phyloP scores from a whole-genome alignment of 495 filamentous ascomycete species.

The Saxophila tyrrhenica region DNA sequence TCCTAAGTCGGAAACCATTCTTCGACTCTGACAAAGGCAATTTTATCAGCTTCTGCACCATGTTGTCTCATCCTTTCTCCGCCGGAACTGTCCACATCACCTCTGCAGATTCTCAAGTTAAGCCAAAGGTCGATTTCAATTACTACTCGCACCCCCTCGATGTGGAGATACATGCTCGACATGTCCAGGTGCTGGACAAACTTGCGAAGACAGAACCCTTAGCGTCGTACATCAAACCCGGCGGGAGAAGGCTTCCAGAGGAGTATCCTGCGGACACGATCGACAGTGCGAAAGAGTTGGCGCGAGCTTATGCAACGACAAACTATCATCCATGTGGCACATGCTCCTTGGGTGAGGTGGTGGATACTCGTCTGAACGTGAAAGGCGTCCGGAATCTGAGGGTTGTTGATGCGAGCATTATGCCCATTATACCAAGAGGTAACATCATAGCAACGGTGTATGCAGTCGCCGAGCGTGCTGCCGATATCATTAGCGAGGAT shows the following conservation, averaged over 20 bases:
- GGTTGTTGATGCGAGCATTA: slow-evolving; percentile 44
- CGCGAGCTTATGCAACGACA: neutral
- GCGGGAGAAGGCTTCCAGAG: neutral
- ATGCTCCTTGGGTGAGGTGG: slow-evolving; percentile 41
- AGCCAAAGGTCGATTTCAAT: slow-evolving; percentile 9
- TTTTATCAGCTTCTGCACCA: neutral
- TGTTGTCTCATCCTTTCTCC: slow-evolving; percentile 18
- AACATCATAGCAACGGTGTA: slow-evolving; percentile 46
- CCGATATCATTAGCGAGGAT: slow-evolving; percentile 13
- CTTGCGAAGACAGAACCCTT: slow-evolving; percentile 9
- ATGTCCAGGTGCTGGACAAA: slow-evolving; percentile 7
- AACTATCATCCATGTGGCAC: slow-evolving; percentile 35
- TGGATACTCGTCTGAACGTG: slow-evolving; percentile 36
- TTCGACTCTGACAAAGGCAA: neutral
- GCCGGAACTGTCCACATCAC: slow-evolving; percentile 15
- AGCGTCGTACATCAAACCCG: slow-evolving; percentile 5
- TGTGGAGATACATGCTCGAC: slow-evolving; percentile 8
- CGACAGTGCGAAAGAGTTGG: slow-evolving; percentile 1
- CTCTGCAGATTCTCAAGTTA: neutral
- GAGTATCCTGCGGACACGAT: neutral
- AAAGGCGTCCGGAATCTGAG: slow-evolving; percentile 40
- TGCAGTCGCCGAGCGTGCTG: slow-evolving; percentile 46
- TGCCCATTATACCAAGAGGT: slow-evolving; percentile 43
- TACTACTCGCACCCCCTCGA: slow-evolving; percentile 16
- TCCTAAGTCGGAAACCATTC: neutral